phyloP scores from a whole-genome alignment of 208 protist species.

The Trypanosoma vivax region DNA sequence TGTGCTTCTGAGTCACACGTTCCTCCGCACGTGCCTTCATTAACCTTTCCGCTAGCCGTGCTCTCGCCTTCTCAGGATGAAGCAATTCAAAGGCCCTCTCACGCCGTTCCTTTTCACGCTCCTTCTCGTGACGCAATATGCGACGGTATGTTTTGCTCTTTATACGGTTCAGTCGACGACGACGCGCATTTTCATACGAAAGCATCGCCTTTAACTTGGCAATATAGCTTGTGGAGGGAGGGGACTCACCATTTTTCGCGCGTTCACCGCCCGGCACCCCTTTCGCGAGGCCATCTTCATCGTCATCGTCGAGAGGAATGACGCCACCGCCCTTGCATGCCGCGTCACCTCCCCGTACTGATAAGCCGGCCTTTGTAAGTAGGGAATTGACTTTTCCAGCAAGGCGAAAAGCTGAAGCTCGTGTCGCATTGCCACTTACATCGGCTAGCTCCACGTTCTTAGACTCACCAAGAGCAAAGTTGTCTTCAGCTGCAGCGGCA shows the following conservation, averaged over 20 bases:
- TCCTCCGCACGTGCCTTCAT: conserved; percentile 81
- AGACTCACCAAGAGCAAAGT: conserved; percentile 7
- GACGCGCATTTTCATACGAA: conserved; percentile 77
- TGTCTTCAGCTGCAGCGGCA: conserved; percentile 32
- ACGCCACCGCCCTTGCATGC: conserved; percentile 3
- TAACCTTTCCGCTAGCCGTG: conserved; percentile 63
- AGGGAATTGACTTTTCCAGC: conserved; percentile 47
- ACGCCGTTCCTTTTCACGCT: conserved; percentile 72
- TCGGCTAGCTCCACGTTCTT: conserved; percentile 1
- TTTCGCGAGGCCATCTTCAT: conserved; percentile 16
- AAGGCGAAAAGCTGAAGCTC: conserved; percentile 41
- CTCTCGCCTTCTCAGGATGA: conserved; percentile 78
- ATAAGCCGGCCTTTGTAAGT: conserved; percentile 52
- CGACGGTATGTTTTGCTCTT: conserved; percentile 92
- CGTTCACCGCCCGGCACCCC: not conserved
- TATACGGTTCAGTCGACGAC: conserved; percentile 86
- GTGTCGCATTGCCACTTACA: conserved; percentile 6
- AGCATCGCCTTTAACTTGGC: conserved; percentile 89
- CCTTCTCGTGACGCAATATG: conserved; percentile 89
- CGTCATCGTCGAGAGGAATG: conserved; percentile 13
- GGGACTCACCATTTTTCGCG: conserved; percentile 15
- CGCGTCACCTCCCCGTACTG: conserved; percentile 14
- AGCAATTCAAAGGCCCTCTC: conserved; percentile 83
- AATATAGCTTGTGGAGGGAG: conserved; percentile 60
- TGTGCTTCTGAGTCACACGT: conserved; percentile 88